These are phyloP conservation scores for Nemania sp. DNA, from an alignment of 2,329 filamentous ascomycete species.

Conservation along the genomic window DNA sequence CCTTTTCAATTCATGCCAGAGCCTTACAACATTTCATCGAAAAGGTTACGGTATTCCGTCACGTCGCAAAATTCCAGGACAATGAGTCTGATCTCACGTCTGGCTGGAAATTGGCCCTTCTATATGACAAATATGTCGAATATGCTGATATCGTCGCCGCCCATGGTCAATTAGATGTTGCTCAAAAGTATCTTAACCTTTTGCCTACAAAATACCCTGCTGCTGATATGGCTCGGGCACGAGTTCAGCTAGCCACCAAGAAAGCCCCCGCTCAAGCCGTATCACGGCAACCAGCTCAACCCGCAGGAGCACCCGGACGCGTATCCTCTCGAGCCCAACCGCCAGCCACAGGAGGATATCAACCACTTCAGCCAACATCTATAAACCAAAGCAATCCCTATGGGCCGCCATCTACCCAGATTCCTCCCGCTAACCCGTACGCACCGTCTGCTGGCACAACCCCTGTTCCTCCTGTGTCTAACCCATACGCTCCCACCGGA, in stretches of 20 bases:
- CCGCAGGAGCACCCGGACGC: slow-evolving; percentile 42
- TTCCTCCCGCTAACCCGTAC: slow-evolving; percentile 51
- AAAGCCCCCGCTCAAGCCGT: slow-evolving; percentile 57
- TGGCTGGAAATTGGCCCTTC: slow-evolving; percentile 87
- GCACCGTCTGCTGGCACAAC: slow-evolving; percentile 48
- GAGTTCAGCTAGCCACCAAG: slow-evolving; percentile 85
- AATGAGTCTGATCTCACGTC: slow-evolving; percentile 75
- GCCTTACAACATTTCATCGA: slow-evolving; percentile 94
- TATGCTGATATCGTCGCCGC: slow-evolving; percentile 95
- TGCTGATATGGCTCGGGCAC: slow-evolving; percentile 86
- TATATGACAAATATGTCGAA: slow-evolving; percentile 96
- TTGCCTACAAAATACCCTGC: slow-evolving; percentile 85
- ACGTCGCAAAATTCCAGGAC: slow-evolving; percentile 93
- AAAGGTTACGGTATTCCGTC: slow-evolving; percentile 96
- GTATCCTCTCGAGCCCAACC: slow-evolving; percentile 57
- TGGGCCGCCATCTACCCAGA: slow-evolving; percentile 45
- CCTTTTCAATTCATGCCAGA: slow-evolving; percentile 90
- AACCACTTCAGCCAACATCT: slow-evolving; percentile 58
- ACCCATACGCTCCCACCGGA: slow-evolving; percentile 52
- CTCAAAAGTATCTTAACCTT: slow-evolving; percentile 91
- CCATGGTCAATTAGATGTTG: slow-evolving; percentile 86
- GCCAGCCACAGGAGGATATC: slow-evolving; percentile 58
- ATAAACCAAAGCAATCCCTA: slow-evolving; percentile 50
- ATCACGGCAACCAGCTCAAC: slow-evolving; percentile 49
- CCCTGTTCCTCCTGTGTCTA: slow-evolving; percentile 46